These are phyloP conservation scores for Lippia alba DNA, from an alignment of 305 asterid genomes.

Conservation along the genomic window DNA sequence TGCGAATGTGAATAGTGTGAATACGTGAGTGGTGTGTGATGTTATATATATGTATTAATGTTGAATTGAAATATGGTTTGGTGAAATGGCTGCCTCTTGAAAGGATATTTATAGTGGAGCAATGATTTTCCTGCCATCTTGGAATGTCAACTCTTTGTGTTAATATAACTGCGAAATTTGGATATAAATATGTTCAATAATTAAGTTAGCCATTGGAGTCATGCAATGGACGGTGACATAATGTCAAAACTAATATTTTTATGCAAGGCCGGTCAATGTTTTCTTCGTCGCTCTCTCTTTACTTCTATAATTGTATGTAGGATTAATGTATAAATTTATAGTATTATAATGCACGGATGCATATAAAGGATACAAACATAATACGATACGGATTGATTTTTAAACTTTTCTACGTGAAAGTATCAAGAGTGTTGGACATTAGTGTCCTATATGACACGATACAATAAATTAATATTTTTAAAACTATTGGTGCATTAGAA, in stretches of 20 bases:
- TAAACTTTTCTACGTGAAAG: no score
- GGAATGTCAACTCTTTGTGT: constrained; percentile 49
- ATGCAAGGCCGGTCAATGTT: constrained; percentile 39
- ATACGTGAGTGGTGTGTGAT: background rate
- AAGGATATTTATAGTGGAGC: constrained; percentile 43
- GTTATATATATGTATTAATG: background rate
- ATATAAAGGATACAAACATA: no score
- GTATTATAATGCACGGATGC: no score
- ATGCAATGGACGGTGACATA: constrained; percentile 66
- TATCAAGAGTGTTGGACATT: no score
- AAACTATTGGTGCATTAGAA: no score
- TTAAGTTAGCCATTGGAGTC: constrained; percentile 44
- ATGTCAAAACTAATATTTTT: constrained; percentile 21
- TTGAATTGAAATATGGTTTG: constrained; percentile 10
- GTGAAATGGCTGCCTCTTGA: constrained; percentile 10
- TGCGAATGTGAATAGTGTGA: background rate
- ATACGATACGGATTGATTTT: no score
- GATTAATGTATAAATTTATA: no score
- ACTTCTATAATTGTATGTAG: background rate
- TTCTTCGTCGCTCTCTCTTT: background rate
- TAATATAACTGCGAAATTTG: background rate
- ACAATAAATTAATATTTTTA: no score
- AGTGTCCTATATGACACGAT: no score
- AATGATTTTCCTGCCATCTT: constrained; percentile 26
- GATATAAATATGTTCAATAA: background rate